Evolutionary conservation across 2,329 filamentous ascomycete species (phyloP).

Genomic region (Colletotrichum destructivum): DNA sequence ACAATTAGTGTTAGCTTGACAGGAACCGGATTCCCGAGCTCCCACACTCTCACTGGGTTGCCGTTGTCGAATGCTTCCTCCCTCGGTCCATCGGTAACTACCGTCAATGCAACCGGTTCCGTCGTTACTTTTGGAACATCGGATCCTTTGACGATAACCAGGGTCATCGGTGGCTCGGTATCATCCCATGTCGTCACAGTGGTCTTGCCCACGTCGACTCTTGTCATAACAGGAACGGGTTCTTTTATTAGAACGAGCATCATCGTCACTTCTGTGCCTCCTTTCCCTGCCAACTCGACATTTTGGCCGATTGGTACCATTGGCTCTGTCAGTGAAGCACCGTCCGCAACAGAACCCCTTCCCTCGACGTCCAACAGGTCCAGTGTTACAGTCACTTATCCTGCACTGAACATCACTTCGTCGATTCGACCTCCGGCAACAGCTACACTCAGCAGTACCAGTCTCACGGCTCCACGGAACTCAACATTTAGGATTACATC

Average conservation of each 20-base stretch:
- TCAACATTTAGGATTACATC: neutral
- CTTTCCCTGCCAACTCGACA: slow-evolving; percentile 22
- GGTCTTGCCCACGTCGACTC: neutral
- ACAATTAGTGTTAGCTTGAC: neutral
- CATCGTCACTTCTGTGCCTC: neutral
- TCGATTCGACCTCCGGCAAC: neutral
- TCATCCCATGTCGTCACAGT: neutral
- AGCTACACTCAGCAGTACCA: neutral
- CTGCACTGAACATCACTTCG: slow-evolving; percentile 16
- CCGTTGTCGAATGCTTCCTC: neutral
- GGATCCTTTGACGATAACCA: too few species aligned
- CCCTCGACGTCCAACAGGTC: slow-evolving; percentile 14
- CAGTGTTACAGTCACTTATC: neutral
- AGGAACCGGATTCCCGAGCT: neutral
- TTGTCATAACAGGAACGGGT: neutral
- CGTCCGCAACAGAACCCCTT: neutral
- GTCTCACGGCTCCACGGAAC: slow-evolving; percentile 12
- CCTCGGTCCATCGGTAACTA: neutral
- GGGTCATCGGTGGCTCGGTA: neutral
- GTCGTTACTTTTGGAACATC: neutral
- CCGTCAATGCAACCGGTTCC: neutral
- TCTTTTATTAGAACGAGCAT: neutral
- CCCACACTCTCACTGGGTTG: neutral
- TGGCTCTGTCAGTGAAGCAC: slow-evolving; percentile 22
- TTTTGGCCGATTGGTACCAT: slow-evolving; percentile 18